phyloP scores from a whole-genome alignment of 257 asterid genomes.

The Euphrasia confusa region DNA sequence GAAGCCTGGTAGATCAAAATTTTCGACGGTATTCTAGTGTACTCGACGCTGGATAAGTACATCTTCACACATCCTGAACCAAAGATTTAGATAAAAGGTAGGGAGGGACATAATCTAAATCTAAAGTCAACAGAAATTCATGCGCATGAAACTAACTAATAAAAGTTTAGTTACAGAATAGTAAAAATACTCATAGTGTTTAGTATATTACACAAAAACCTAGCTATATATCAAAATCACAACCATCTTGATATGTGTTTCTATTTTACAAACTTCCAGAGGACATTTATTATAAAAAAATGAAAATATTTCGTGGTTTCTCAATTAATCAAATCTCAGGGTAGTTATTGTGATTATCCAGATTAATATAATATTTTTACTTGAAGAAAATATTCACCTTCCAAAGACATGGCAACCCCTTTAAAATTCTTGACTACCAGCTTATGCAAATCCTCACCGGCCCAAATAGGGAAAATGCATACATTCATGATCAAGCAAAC shows the following conservation, averaged over 20 bases:
- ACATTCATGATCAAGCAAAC: slow-evolving; percentile 64
- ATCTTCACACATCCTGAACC: slow-evolving; percentile 61
- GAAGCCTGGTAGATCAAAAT: slow-evolving; percentile 84
- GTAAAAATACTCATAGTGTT: neutral
- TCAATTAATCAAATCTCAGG: neutral
- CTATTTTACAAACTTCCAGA: neutral
- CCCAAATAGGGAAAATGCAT: slow-evolving; percentile 88
- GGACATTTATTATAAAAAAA: neutral
- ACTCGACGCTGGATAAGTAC: slow-evolving; percentile 67
- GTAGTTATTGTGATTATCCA: neutral
- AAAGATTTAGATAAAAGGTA: slow-evolving; percentile 17
- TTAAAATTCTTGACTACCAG: slow-evolving; percentile 72
- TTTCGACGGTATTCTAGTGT: slow-evolving; percentile 84
- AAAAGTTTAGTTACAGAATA: neutral
- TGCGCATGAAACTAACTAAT: neutral
- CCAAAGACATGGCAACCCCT: slow-evolving; percentile 78
- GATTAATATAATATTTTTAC: neutral
- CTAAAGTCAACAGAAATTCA: slow-evolving; percentile 7
- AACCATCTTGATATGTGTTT: neutral
- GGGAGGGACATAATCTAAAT: slow-evolving; percentile 14
- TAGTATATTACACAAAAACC: neutral
- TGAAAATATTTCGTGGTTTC: neutral
- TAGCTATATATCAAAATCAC: neutral
- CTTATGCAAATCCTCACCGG: slow-evolving; percentile 97
- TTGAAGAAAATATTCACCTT: slow-evolving; percentile 42